Conservation (phyloP, 768 basidiomycete species). For the Inosperma sp. region DNA sequence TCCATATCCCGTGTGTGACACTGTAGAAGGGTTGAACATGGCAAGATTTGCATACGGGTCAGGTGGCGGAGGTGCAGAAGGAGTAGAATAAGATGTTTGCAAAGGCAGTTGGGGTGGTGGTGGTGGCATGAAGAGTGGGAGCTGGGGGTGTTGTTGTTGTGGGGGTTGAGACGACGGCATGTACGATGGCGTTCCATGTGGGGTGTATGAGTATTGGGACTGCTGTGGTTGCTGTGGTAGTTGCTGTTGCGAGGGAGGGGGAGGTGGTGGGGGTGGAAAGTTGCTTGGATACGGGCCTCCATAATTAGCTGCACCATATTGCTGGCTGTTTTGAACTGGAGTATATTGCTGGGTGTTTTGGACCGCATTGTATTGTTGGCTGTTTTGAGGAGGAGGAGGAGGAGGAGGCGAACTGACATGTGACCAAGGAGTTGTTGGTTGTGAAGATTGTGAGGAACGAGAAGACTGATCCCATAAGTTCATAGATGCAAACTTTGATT, state of each 20-base stretch:
- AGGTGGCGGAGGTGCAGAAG: constrained; percentile 20
- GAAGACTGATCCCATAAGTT: constrained; percentile 34
- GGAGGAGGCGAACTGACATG: constrained; percentile 14
- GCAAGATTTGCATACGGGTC: constrained; percentile 39
- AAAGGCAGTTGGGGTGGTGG: constrained; percentile 25
- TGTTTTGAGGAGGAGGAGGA: constrained; percentile 22
- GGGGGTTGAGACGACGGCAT: constrained; percentile 17
- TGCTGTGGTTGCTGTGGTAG: too few species aligned
- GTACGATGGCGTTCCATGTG: constrained; percentile 1
- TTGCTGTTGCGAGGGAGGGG: too few species aligned
- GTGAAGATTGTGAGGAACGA: constrained; percentile 24
- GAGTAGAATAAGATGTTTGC: constrained; percentile 18
- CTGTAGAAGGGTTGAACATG: constrained; percentile 26
- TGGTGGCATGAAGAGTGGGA: constrained; percentile 29
- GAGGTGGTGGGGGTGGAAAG: constrained; percentile 22
- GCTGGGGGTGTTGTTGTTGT: constrained; percentile 23
- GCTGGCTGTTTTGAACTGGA: too few species aligned
- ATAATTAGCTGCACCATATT: constrained; percentile 10
- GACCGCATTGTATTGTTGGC: too few species aligned
- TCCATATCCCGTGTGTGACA: background rate
- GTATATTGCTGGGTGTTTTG: too few species aligned
- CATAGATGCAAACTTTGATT: constrained; percentile 56
- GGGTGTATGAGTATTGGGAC: constrained; percentile 14
- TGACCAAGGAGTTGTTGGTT: constrained; percentile 24
- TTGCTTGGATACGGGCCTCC: constrained; percentile 13